phyloP scores from a whole-genome alignment of 257 asterid species.

The Sherardia arvensis region DNA sequence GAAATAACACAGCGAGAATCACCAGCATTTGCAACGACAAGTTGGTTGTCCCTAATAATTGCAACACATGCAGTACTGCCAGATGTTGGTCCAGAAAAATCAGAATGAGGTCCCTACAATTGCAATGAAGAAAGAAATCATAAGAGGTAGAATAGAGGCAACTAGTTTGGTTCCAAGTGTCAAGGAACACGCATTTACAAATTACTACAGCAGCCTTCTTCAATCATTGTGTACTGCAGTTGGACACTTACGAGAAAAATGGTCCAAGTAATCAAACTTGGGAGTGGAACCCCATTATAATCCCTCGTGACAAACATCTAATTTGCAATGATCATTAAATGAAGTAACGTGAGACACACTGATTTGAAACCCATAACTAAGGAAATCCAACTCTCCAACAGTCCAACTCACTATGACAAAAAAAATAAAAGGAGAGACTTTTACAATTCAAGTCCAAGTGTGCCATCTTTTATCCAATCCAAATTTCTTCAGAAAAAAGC shows the following conservation, averaged over 20 bases:
- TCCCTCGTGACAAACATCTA: background rate
- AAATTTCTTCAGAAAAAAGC: background rate
- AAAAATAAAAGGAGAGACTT: background rate
- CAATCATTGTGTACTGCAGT: background rate
- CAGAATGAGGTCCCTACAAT: constrained; percentile 89
- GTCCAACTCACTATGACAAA: background rate
- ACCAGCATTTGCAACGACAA: constrained; percentile 91
- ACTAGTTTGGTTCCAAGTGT: background rate
- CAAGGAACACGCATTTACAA: background rate
- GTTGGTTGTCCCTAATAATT: constrained; percentile 64
- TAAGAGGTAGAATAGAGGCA: background rate
- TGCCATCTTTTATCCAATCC: background rate
- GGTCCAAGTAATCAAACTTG: background rate
- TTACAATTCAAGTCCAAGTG: background rate
- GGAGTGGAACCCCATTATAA: background rate
- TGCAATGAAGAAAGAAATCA: constrained; percentile 5
- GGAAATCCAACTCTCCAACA: background rate
- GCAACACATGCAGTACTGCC: constrained; percentile 98
- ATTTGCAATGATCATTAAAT: background rate
- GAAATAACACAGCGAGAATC: constrained; percentile 98
- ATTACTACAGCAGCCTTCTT: background rate
- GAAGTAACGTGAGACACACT: background rate
- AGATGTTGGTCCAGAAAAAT: constrained; percentile 92
- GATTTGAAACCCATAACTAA: background rate
- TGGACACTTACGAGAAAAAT: background rate